These are phyloP conservation scores for Daldinia concentrica DNA, from an alignment of 495 filamentous ascomycete species.

Conservation along the genomic window DNA sequence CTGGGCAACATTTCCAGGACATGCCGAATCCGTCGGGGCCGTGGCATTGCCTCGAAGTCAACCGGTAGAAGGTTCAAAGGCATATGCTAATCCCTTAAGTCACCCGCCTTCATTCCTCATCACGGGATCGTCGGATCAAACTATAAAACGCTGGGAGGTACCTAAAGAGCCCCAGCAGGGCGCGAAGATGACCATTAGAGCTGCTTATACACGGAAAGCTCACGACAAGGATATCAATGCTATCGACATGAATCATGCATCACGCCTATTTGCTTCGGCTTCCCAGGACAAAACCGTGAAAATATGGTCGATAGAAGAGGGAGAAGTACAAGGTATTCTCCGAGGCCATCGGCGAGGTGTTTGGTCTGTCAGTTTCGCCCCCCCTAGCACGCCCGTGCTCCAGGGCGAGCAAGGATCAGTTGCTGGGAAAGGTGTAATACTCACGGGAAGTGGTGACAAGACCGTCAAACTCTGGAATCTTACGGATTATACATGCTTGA, in stretches of 20 bases:
- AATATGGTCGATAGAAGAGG: conserved; percentile 89
- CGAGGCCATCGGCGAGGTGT: conserved; percentile 93
- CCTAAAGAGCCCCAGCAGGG: conserved; percentile 55
- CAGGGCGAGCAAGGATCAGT: conserved; percentile 72
- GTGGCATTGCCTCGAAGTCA: conserved; percentile 77
- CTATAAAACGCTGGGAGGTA: conserved; percentile 90
- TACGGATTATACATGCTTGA: conserved; percentile 88
- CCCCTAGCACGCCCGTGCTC: conserved; percentile 74
- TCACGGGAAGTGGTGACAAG: conserved; percentile 93
- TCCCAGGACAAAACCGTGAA: conserved; percentile 97
- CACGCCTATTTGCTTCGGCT: conserved; percentile 85
- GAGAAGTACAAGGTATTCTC: conserved; percentile 88
- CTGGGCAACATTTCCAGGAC: conserved; percentile 83
- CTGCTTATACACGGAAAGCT: conserved; percentile 85
- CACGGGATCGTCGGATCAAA: conserved; percentile 93
- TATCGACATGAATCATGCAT: conserved; percentile 76
- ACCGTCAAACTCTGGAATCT: conserved; percentile 96
- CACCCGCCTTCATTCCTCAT: conserved; percentile 85
- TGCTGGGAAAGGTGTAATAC: conserved; percentile 76
- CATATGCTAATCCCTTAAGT: conserved; percentile 71
- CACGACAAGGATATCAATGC: conserved; percentile 99
- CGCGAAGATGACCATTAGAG: conserved; percentile 58
- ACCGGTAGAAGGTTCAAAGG: conserved; percentile 71
- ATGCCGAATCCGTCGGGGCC: conserved; percentile 94
- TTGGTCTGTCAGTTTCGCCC: conserved; percentile 91